Base-by-base conservation (phyloP, 2,329 filamentous ascomycete species). In the Exophiala sideris region DNA sequence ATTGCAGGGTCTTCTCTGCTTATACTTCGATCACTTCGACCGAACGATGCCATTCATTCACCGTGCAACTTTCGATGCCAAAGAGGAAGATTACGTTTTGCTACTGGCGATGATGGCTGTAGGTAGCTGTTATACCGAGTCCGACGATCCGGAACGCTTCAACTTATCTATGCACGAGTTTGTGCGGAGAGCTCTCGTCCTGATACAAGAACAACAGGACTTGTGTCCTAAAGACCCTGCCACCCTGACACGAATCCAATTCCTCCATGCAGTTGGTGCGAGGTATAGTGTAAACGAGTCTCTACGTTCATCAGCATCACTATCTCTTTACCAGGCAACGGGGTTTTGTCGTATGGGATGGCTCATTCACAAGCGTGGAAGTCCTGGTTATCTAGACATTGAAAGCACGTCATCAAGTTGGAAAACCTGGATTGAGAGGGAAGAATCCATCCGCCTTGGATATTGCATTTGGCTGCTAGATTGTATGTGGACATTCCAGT, bases 391-490 rank as follows among this genome's bases (percentile, higher is more conserved):
- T 45, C 14, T n/a, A 11, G 6, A 16, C 2, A 6, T 6, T 18
- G 36, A 42, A 11, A 16, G 12, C 10, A 38, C 21, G 6, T 5
- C 10, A 2, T 7, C 32, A 33, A 54, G 58, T 8, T 76, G 73
- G 73, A 51, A 44, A 11, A 34, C 50, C 12, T 76, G 73, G 73
- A 57, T 67, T 36, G 62, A 70, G 50, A 60, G 68, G 48, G 74
- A 76, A 53, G 59, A 62, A 16, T 61, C 57, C 18, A 65, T 67
- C 55, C 67, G 74, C 39, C 71, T 69, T 14, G 71, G 68, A 1
- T 75, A 74, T 55, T 66, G 67, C 46, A 69, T 75, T 47, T 76
- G 73, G 73, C 66, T 75, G 33, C 42, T 76, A 46, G 73, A 75
- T 51, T 73, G 68, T 55, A 73, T 73, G 56, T 62, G 67, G 57